These are phyloP conservation scores for Monosporascus sp. DNA, from an alignment of 2,329 filamentous ascomycete genomes.

Conservation along the genomic window DNA sequence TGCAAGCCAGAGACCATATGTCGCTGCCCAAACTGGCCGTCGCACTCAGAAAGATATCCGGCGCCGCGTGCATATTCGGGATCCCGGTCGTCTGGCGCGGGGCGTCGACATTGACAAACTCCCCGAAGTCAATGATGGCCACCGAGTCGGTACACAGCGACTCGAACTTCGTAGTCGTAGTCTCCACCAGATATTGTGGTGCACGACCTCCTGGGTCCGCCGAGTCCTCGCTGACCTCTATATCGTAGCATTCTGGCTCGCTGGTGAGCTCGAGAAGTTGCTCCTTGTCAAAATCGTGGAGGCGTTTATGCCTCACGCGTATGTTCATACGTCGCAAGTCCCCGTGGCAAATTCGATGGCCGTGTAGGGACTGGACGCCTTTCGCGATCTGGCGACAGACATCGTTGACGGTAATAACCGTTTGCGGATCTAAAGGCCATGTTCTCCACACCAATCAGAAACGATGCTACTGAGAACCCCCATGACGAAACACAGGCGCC, in stretches of 20 bases:
- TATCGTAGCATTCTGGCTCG: neutral
- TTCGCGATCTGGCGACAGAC: neutral
- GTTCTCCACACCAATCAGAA: neutral
- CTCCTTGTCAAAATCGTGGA: neutral
- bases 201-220: neutral
- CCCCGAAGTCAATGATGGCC: neutral
- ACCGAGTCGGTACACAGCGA: neutral
- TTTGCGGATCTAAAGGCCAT: neutral
- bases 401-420: neutral
- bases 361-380: conserved; percentile 1
- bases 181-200: neutral
- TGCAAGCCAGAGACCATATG: no score
- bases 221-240: neutral
- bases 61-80: neutral
- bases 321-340: conserved; percentile 3
- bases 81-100: neutral
- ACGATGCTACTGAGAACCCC: neutral
- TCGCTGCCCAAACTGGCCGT: no score
- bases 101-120: neutral
- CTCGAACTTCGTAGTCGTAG: neutral
- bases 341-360: neutral
- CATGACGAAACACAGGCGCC: neutral
- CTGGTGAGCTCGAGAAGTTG: neutral
- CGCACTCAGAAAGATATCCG: no score
- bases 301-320: neutral